Base-by-base conservation (phyloP, 1,284 basidiomycete species). In the Neolentinus lepideus region DNA sequence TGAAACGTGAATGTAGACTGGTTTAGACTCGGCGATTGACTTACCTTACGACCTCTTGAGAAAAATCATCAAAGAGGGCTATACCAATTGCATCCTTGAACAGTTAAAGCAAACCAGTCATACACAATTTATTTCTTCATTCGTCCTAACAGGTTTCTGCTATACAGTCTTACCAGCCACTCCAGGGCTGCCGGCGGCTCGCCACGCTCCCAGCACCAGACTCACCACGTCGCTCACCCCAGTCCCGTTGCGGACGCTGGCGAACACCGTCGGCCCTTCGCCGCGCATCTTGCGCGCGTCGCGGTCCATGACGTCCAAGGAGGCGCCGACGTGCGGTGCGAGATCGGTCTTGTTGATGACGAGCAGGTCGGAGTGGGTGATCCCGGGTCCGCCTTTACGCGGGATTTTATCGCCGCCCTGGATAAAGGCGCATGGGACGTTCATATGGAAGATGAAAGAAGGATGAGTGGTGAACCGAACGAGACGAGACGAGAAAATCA, bases 281-380 rank as follows among this genome's bases (percentile, higher is more conserved):
- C 96, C 96, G 27, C 96, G 83, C 92, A 99, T 98, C 58, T 87
- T 74, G 63, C 88, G 93, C 1, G 96, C 84, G 69, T 99, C 96
- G 27, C 94, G 83, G 57, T 85, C 86, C 96, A 99, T 99, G 22
- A 99, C 93, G 55, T 90, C 88, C 43, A 99, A 79, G 1, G 94
- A 96, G 0, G 96, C 96, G 35, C 89, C 89, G 57, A 99, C 96
- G 69, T 97, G 81, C 6, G 88, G 88, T 1, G 96, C 96, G 22
- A 99, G 81, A 70, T 98, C 94, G 60, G 84, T 94, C 93, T 98
- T 98, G 79, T 99, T 99, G 65, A 99, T 85, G 25, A 99, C 85
- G 52, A 99, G 75, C 31, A 99, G 76, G 73, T 99, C 96, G 1
- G 93, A 95, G 68, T 96, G 90, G 1, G 92, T 94, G 63, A 98